These are phyloP conservation scores for Agroathelia rolfsii DNA, from an alignment of 1,284 basidiomycete genomes.

Conservation along the genomic window DNA sequence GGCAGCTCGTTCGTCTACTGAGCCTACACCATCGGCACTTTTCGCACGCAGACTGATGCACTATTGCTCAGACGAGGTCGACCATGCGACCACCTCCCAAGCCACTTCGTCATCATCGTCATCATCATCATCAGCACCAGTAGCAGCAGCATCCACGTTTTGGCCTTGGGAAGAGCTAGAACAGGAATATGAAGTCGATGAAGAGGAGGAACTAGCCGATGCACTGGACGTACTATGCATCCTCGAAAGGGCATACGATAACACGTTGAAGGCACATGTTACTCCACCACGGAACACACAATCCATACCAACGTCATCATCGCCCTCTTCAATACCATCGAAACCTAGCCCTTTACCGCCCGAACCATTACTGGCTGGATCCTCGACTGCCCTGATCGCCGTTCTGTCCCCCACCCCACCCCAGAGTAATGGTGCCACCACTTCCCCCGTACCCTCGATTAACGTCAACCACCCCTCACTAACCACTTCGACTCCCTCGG, in stretches of 20 bases:
- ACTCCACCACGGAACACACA: conserved; percentile 15
- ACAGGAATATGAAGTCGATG: conserved; percentile 38
- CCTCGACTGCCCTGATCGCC: conserved; percentile 59
- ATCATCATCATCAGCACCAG: too few relatives aligned
- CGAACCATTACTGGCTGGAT: conserved; percentile 44
- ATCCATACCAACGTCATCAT: conserved; percentile 8
- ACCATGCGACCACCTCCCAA: too few relatives aligned
- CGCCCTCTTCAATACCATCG: conserved; percentile 7
- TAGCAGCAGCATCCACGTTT: conserved; percentile 2
- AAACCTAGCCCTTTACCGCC: conserved; percentile 5
- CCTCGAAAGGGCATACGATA: conserved; percentile 56
- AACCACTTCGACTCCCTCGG: too few relatives aligned
- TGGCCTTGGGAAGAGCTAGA: conserved; percentile 21
- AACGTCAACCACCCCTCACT: too few relatives aligned
- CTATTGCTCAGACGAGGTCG: too few relatives aligned
- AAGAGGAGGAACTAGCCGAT: conserved; percentile 53
- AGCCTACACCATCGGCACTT: conserved; percentile 59
- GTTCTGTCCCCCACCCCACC: conserved; percentile 43
- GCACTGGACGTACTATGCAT: conserved; percentile 58
- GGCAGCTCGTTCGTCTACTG: too few relatives aligned
- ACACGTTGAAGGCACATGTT: conserved; percentile 51
- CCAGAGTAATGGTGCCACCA: conserved; percentile 38
- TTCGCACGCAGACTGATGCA: conserved; percentile 86
- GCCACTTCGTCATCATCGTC: too few relatives aligned
- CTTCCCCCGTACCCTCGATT: conserved; percentile 12